A percentile compares a stretch with the other conserved stretches of the same genome.
phyloP scores from a whole-genome alignment of 2,329 filamentous ascomycete genomes.

The Colletotrichum lindemuthianum region DNA sequence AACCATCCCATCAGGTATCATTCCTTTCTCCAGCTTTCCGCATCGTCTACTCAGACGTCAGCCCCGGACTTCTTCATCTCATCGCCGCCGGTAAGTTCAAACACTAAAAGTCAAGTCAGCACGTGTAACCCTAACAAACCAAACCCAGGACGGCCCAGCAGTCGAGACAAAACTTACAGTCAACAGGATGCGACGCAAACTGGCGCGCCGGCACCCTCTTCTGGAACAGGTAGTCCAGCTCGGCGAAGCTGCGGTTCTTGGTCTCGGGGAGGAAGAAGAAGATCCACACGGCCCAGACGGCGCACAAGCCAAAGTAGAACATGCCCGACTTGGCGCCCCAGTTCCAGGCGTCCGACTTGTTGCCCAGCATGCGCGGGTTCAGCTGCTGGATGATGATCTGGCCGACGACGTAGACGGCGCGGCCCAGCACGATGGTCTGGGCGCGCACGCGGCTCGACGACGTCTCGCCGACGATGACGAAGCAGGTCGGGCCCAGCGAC shows the following conservation, averaged over 20 bases:
- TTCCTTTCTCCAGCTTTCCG: no score
- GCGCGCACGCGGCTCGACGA: slow-evolving; percentile 55
- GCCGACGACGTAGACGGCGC: slow-evolving; percentile 54
- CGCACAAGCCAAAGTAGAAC: slow-evolving; percentile 50
- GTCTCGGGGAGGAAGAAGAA: slow-evolving; percentile 58
- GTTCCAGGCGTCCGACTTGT: slow-evolving; percentile 42
- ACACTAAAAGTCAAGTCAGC: slow-evolving; percentile 26
- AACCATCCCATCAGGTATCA: no score
- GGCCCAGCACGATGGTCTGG: slow-evolving; percentile 56
- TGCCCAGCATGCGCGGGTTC: slow-evolving; percentile 49
- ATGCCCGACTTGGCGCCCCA: slow-evolving; percentile 52
- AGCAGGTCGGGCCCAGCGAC: slow-evolving; percentile 56
- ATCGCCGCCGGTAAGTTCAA: slow-evolving; percentile 26
- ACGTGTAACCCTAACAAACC: not conserved
- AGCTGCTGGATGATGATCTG: slow-evolving; percentile 51
- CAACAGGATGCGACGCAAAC: slow-evolving; percentile 43
- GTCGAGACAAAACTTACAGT: slow-evolving; percentile 40
- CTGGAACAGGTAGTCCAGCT: slow-evolving; percentile 60
- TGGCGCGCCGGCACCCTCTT: slow-evolving; percentile 46
- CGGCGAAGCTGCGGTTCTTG: slow-evolving; percentile 55
- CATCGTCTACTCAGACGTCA: no score
- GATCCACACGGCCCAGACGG: slow-evolving; percentile 53
- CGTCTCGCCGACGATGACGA: slow-evolving; percentile 56
- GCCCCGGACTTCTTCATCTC: not conserved
- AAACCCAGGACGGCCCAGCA: not conserved